Base-by-base conservation (phyloP, 1,139 yeast species). In the Starmera stellimalicola region DNA sequence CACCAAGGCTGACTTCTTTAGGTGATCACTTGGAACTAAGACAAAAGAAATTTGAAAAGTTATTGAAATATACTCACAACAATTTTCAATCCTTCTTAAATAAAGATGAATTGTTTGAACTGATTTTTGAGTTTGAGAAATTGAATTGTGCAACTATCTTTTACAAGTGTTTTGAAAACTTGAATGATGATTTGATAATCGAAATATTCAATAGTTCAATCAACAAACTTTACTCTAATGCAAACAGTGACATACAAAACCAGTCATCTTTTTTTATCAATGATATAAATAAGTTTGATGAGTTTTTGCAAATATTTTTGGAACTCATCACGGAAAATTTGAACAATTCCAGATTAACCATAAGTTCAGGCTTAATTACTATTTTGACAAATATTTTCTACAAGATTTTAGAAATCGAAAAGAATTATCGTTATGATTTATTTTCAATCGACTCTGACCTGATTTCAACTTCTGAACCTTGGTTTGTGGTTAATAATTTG, bases 71-170 rank as follows among this genome's bases (percentile, higher is more conserved):
- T 19, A 36, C 47, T 7, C 35, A 46, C 8, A 16, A 35, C 3
- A 50, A 46, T 32, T 28, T 27, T 9, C 31, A 33, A 8, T 31
- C 16, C 5, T 37, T 49, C 4, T 41, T 35, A 6, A 23, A 30
- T 7, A 22, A 22, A 22, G 39, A 51, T 20, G 52, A 54, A 29
- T 58, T 48, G 37, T 57, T 46, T 41, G 41, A 52, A 9, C 51
- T 79, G 3, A 58, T 76, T 19, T 62, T 67, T 39, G 57, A 63
- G 19, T 58, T 75, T 31, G 93, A 83, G 47, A 72, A 76, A 45
- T 53, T 75, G 27, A 66, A 68, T 20, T 71, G 80, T 5, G 72
- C 80, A 1, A 53, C 58, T 31, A 62, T 60, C 16, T 52, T 81
- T 10, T 76, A 80, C 74, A 47, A 48, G 5, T 41, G 48, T 12